A percentile compares a stretch with the other conserved stretches of the same genome.
These are phyloP conservation scores for Phaeotremella fagi DNA, from an alignment of 768 basidiomycete genomes.

Conservation along the genomic window DNA sequence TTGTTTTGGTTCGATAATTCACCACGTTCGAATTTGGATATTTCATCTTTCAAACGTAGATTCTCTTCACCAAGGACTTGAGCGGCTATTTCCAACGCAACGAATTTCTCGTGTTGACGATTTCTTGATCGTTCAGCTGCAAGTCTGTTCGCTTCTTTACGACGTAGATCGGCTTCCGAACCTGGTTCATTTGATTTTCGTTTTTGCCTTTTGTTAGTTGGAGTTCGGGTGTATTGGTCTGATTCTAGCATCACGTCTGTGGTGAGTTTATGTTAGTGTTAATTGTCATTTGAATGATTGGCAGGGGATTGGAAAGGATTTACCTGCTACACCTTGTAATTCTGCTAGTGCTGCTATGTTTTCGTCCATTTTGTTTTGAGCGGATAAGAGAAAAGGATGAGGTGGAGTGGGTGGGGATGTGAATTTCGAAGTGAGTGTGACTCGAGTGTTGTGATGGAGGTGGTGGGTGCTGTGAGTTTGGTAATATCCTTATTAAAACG, in stretches of 20 bases:
- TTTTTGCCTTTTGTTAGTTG: background rate
- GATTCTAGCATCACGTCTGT: no score
- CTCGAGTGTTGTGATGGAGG: no score
- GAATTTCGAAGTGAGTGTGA: no score
- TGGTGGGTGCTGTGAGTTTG: no score
- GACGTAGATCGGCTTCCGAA: slow-evolving; percentile 30
- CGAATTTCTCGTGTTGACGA: slow-evolving; percentile 27
- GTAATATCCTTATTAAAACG: no score
- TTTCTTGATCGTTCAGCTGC: slow-evolving; percentile 42
- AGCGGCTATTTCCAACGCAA: slow-evolving; percentile 25
- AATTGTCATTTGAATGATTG: slow-evolving; percentile 5
- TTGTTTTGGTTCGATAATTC: background rate
- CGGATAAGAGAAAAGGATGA: no score
- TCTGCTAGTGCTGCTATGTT: no score
- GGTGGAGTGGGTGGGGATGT: no score
- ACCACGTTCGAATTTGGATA: slow-evolving; percentile 16
- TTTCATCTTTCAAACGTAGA: slow-evolving; percentile 23
- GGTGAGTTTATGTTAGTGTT: background rate
- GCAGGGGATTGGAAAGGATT: background rate
- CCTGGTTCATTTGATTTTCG: slow-evolving; percentile 5
- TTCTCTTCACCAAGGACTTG: slow-evolving; percentile 35
- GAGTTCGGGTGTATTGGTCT: background rate
- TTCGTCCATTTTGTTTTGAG: no score
- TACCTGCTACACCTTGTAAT: background rate
- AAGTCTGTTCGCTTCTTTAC: slow-evolving; percentile 46